Evolutionary conservation across 352 stramenopile genomes (phyloP).

Genomic region (Phytophthora multivora): DNA sequence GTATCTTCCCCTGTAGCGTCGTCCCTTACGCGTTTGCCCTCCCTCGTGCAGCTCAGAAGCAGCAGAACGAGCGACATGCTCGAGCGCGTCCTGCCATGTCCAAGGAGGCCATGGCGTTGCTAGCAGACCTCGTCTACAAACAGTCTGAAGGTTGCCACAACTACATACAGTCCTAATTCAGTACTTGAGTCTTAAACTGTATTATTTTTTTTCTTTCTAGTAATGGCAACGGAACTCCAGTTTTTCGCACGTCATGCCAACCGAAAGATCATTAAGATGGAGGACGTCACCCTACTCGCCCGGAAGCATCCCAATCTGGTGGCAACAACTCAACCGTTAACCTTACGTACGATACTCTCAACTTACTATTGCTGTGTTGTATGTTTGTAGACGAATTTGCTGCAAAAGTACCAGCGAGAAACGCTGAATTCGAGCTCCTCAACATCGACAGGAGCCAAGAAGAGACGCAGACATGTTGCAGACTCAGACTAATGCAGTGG

Average conservation of each 20-base stretch:
- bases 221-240: constrained; percentile 77
- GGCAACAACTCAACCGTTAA: too few relatives aligned
- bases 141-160: constrained; percentile 53
- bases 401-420: constrained; percentile 72
- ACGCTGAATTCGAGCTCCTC: constrained; percentile 23
- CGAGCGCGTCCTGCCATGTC: constrained; percentile 51
- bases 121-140: constrained; percentile 72
- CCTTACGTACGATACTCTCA: too few relatives aligned
- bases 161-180: neutral
- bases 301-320: constrained; percentile 70
- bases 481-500: constrained; percentile 28
- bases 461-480: constrained; percentile 30
- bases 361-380: neutral
- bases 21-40: neutral
- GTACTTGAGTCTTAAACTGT: neutral
- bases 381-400: constrained; percentile 41
- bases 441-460: constrained; percentile 27
- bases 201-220: constrained; percentile 26
- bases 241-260: constrained; percentile 76
- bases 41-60: constrained; percentile 46
- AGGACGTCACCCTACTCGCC: constrained; percentile 70
- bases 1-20: neutral
- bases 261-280: constrained; percentile 73
- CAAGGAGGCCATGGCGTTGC: constrained; percentile 66
- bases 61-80: constrained; percentile 48